These are phyloP conservation scores for Anaeromyces robustus DNA, from an alignment of 192 early-diverging fungal species.

Conservation along the genomic window DNA sequence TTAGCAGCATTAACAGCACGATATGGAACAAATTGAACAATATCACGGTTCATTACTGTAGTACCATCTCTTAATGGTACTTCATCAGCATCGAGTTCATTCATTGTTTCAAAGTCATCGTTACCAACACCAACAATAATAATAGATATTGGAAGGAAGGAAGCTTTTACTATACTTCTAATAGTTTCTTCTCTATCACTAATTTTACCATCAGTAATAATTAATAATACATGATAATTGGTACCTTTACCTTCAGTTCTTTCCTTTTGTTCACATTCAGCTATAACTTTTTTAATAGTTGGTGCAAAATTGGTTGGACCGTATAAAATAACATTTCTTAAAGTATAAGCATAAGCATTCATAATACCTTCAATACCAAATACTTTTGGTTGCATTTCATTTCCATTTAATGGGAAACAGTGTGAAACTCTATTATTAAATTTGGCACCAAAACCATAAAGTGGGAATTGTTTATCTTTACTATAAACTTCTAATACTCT, in stretches of 20 bases:
- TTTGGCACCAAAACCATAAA: conserved; percentile 37
- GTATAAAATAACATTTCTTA: conserved; percentile 16
- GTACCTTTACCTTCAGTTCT: background rate
- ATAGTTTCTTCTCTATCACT: conserved; percentile 19
- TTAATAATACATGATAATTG: background rate
- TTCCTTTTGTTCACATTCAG: background rate
- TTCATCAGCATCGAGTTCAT: conserved; percentile 28
- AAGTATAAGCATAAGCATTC: conserved; percentile 17
- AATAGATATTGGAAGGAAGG: conserved; percentile 22
- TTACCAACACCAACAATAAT: conserved; percentile 39
- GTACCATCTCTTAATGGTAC: conserved; percentile 6
- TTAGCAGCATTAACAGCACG: conserved; percentile 9
- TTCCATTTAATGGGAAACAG: conserved; percentile 24
- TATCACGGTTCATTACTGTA: conserved; percentile 20
- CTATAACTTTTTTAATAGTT: conserved; percentile 2
- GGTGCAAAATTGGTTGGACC: conserved; percentile 43
- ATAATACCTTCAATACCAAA: conserved; percentile 29
- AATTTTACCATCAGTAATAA: conserved; percentile 5
- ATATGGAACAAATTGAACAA: conserved; percentile 41
- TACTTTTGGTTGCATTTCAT: conserved; percentile 27
- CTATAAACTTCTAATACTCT: conserved; percentile 31
- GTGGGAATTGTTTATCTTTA: conserved; percentile 25
- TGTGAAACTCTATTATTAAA: conserved; percentile 18
- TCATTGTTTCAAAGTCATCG: conserved; percentile 30
- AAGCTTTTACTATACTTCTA: conserved; percentile 21